Evolutionary conservation across 2,329 filamentous ascomycete genomes (phyloP), one percentile per base, ranked within the genome.

Genomic region (Cladophialophora psammophila): DNA sequence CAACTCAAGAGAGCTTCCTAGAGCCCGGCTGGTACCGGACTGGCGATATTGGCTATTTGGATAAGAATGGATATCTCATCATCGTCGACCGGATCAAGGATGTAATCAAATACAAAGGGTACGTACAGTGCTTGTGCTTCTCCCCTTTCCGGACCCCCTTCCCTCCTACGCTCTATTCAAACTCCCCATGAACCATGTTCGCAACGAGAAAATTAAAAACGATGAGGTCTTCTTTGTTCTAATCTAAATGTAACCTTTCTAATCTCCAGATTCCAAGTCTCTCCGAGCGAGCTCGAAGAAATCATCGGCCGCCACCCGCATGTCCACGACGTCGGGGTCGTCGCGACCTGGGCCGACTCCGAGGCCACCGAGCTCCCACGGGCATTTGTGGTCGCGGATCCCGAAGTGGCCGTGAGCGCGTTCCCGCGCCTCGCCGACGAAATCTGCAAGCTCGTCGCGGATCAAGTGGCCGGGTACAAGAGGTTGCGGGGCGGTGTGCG

Each of bases 51-150:
- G 91, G 92, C 5, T 88, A 91, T 71, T 86, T 91, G 73, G 91
- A 96, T 75, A 81, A 85, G 54, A 84, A 91, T 58, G 91, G 91
- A 20, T 91, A 96, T 75, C 91, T 95, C 74, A 96, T 89, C 81
- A 94, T 96, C 75, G 96, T 93, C 0, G 94, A 97, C 76, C 89
- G 93, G 8, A 83, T 92, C 35, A 93, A 92, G 81, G 83, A 80
- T 68, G 76, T 81, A 40, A 84, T 83, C 75, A 87, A 91, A 78
- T 90, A 86, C 76, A 90, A 91, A 78, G 89, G 88, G 0, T 61
- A 52, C 18, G 58, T 52, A 15, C 32, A 32, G 20, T 26, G 35
- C 35, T 36, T 36, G 35, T 36, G 2, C 5, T 36, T 12, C 35
- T 36, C 35, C 35, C 35, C 35, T 36, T 12, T 12, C 35, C 35